Percentiles rank a stretch among this genome's conserved stretches.
Evolutionary conservation across 352 stramenopile species (phyloP).

Genomic region (Elongisporangium anandrum): DNA sequence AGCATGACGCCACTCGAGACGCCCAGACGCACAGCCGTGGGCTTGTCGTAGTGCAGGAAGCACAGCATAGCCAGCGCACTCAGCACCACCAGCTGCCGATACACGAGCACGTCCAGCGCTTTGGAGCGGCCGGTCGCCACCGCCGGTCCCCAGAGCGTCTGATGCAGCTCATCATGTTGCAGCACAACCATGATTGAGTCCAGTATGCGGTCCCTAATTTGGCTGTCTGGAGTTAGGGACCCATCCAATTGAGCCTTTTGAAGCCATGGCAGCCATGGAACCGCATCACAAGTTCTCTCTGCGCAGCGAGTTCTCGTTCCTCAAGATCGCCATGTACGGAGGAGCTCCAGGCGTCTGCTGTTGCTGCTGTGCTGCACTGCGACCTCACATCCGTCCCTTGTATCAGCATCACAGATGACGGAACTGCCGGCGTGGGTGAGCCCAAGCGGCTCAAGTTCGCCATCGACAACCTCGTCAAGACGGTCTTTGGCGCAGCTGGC

Average conservation of each 20-base stretch:
- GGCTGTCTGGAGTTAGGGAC: background rate
- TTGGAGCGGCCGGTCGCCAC: slow-evolving; percentile 35
- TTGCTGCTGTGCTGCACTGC: background rate
- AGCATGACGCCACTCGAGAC: slow-evolving; percentile 22
- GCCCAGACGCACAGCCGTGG: slow-evolving; percentile 33
- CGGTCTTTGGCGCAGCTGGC: slow-evolving; percentile 61
- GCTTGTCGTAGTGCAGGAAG: slow-evolving; percentile 42
- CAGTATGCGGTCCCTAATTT: background rate
- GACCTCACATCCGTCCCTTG: background rate
- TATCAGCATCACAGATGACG: slow-evolving; percentile 55
- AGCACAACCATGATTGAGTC: slow-evolving; percentile 49
- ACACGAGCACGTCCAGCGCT: slow-evolving; percentile 33
- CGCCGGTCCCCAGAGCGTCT: slow-evolving; percentile 50
- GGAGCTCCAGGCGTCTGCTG: background rate
- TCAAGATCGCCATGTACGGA: slow-evolving; percentile 68
- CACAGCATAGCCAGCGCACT: background rate
- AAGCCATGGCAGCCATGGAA: background rate
- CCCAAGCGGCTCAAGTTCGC: slow-evolving; percentile 68
- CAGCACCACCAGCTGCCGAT: slow-evolving; percentile 36
- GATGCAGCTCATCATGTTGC: slow-evolving; percentile 54
- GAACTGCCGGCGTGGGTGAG: slow-evolving; percentile 27
- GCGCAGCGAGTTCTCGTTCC: slow-evolving; percentile 34
- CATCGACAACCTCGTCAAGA: slow-evolving; percentile 66
- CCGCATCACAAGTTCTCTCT: slow-evolving; percentile 79
- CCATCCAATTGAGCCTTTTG: background rate